Percentiles rank a stretch among this genome's conserved stretches.
These are phyloP conservation scores for Immersiporthe knoxdaviesiana DNA, from an alignment of 2,329 filamentous ascomycete genomes.

Conservation along the genomic window DNA sequence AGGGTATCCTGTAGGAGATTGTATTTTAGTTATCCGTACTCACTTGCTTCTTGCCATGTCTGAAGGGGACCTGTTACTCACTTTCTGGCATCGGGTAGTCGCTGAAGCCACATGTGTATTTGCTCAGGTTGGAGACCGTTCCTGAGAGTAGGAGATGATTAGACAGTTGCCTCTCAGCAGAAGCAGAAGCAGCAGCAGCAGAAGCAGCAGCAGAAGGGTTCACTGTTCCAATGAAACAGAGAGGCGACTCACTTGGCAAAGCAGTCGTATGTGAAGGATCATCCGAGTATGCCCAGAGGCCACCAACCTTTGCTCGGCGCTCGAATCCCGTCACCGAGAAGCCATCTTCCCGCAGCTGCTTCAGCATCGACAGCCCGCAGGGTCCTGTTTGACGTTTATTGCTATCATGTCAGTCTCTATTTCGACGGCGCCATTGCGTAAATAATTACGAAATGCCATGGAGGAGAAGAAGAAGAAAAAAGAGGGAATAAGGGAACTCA, in stretches of 20 bases:
- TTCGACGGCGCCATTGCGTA: background rate
- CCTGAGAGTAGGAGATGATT: background rate
- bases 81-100: conserved; percentile 41
- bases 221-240: background rate
- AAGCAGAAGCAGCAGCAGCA: too few species aligned
- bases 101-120: conserved; percentile 40
- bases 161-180: too few species aligned
- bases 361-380: conserved; percentile 38
- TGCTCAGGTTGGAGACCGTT: conserved; percentile 19
- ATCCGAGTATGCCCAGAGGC: conserved; percentile 48
- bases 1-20: conserved; percentile 20
- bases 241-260: conserved; percentile 35
- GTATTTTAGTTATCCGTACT: background rate
- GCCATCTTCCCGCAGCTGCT: conserved; percentile 48
- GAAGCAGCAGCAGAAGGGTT: too few species aligned
- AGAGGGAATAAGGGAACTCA: background rate
- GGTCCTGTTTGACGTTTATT: conserved; percentile 11
- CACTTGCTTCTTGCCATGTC: background rate
- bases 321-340: conserved; percentile 50
- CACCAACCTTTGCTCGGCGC: conserved; percentile 44
- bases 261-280: conserved; percentile 41
- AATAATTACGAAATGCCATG: background rate
- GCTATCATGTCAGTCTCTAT: background rate
- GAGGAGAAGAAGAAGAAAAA: too few species aligned
- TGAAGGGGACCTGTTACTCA: too few species aligned